Evolutionary conservation across 108 stramenopile genomes (phyloP).

Genomic region (Aurantiochytrium sp.): DNA sequence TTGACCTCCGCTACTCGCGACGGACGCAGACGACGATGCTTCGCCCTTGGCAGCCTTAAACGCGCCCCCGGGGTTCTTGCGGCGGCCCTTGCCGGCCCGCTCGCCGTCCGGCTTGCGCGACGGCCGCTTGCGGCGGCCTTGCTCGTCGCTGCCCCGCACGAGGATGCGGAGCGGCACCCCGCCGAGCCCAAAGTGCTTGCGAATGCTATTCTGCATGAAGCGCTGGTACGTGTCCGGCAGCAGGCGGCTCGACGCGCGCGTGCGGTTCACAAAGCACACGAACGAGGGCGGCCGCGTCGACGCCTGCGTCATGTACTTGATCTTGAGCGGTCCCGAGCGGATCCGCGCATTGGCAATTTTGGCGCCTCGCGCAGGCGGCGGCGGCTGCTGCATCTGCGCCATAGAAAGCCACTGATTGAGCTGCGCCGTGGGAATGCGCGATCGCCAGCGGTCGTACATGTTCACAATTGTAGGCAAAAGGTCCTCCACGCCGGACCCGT

Average conservation of each 20-base stretch:
- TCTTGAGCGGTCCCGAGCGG: background rate
- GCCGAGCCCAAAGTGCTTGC: slow-evolving; percentile 50
- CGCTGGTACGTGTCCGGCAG: slow-evolving; percentile 52
- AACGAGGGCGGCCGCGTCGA: slow-evolving; percentile 52
- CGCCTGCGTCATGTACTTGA: slow-evolving; percentile 35
- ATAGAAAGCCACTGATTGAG: slow-evolving; percentile 31
- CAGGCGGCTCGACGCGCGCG: slow-evolving; percentile 29
- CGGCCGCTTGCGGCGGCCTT: background rate
- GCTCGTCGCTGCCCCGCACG: slow-evolving; percentile 43
- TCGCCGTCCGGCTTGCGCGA: background rate
- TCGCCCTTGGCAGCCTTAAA: no score
- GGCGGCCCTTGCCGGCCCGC: background rate
- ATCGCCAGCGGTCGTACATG: background rate
- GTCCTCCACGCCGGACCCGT: background rate
- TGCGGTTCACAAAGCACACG: slow-evolving; percentile 53
- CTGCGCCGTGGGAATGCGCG: background rate
- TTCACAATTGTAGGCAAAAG: background rate
- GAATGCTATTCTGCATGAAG: slow-evolving; percentile 51
- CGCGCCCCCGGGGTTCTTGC: no score
- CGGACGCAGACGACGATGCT: no score
- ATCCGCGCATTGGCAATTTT: background rate
- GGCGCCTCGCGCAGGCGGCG: background rate
- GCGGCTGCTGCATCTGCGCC: background rate
- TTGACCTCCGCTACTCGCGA: no score
- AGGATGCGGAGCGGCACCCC: slow-evolving; percentile 54